phyloP scores from a whole-genome alignment of 2,329 filamentous ascomycete genomes.

The Pseudogymnoascus sp. region DNA sequence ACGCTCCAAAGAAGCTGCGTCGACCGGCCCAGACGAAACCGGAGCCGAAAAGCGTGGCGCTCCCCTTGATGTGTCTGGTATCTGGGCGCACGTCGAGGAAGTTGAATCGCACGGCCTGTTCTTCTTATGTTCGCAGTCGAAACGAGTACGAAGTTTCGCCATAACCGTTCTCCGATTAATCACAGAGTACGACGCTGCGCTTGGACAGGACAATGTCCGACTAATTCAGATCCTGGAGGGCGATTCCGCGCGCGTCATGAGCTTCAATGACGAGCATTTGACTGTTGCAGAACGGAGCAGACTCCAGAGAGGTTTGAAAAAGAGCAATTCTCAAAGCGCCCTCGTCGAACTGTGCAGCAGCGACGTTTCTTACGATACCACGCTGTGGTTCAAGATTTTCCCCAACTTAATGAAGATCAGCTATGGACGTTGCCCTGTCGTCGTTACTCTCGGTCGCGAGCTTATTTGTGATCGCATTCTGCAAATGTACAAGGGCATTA shows the following conservation, averaged over 20 bases:
- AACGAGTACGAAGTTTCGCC: slow-evolving; percentile 79
- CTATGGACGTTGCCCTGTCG: slow-evolving; percentile 84
- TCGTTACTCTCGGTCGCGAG: slow-evolving; percentile 82
- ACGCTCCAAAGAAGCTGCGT: slow-evolving; percentile 66
- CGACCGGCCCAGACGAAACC: slow-evolving; percentile 55
- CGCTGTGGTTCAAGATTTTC: slow-evolving; percentile 96
- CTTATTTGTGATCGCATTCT: slow-evolving; percentile 86
- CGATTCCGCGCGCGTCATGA: slow-evolving; percentile 79
- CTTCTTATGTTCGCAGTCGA: slow-evolving; percentile 92
- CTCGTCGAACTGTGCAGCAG: slow-evolving; percentile 92
- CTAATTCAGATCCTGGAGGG: slow-evolving; percentile 90
- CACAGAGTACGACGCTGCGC: slow-evolving; percentile 82
- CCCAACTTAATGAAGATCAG: slow-evolving; percentile 88
- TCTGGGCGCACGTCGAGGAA: slow-evolving; percentile 91
- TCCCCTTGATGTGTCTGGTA: slow-evolving; percentile 75
- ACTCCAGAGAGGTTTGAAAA: slow-evolving; percentile 80
- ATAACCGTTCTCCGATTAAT: slow-evolving; percentile 88
- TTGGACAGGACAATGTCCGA: slow-evolving; percentile 65
- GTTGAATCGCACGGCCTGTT: slow-evolving; percentile 95
- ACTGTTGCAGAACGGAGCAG: slow-evolving; percentile 89
- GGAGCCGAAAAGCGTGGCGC: slow-evolving; percentile 61
- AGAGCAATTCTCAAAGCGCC: slow-evolving; percentile 73
- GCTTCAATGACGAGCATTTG: slow-evolving; percentile 84
- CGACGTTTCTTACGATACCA: slow-evolving; percentile 88
- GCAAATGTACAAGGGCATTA: slow-evolving; percentile 85